A percentile compares a stretch with the other conserved stretches of the same genome.
These are phyloP conservation scores for Trifolium fragiferum DNA, from an alignment of 306 rosid species.

Conservation along the genomic window DNA sequence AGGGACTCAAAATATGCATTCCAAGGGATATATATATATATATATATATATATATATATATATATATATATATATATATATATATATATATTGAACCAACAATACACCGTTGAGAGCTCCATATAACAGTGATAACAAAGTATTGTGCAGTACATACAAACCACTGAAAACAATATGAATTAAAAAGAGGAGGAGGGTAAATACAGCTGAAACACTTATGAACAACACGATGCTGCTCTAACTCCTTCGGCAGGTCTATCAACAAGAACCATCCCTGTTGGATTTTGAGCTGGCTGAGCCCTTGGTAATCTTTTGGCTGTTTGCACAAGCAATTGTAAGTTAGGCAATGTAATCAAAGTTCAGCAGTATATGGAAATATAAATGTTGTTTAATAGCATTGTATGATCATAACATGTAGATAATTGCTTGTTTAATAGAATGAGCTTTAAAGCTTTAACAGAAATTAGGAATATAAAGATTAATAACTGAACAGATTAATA, in stretches of 20 bases:
- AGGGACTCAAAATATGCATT: slow-evolving; percentile 25
- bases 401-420: neutral
- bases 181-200: slow-evolving; percentile 13
- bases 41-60: slow-evolving; percentile 36
- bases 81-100: slow-evolving; percentile 37
- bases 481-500: neutral
- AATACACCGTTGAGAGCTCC: slow-evolving; percentile 1
- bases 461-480: slow-evolving; percentile 17
- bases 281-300: slow-evolving; percentile 68
- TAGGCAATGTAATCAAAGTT: slow-evolving; percentile 23
- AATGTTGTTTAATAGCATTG: slow-evolving; percentile 16
- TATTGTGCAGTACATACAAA: slow-evolving; percentile 39
- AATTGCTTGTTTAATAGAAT: slow-evolving; percentile 20
- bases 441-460: neutral
- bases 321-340: slow-evolving; percentile 41
- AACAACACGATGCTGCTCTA: slow-evolving; percentile 63
- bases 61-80: slow-evolving; percentile 37
- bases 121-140: slow-evolving; percentile 41
- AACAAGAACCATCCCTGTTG: slow-evolving; percentile 70
- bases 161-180: slow-evolving; percentile 45
- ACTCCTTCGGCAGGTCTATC: slow-evolving; percentile 65
- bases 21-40: slow-evolving; percentile 26
- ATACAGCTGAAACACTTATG: slow-evolving; percentile 41
- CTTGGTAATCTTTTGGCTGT: slow-evolving; percentile 73
- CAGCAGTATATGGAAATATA: slow-evolving; percentile 4